Base-by-base conservation (phyloP, 2,329 filamentous ascomycete species). In the Botrytis tulipae region DNA sequence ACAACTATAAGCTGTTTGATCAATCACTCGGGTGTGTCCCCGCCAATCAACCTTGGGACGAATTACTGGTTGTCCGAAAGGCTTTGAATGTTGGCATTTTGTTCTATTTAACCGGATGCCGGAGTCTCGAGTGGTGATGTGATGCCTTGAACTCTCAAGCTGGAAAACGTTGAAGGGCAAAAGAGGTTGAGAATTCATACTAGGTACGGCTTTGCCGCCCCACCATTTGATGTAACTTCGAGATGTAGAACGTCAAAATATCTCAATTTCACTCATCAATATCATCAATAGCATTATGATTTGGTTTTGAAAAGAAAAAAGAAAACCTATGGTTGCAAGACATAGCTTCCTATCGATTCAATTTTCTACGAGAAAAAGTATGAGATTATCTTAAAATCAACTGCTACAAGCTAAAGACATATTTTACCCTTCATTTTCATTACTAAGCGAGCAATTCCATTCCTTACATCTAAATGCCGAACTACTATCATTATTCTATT, bases 271-370 rank as follows among this genome's bases (percentile, higher is more conserved):
- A 32, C 48, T 68, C 40, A 35, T 40, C 5, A 3, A 32, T 57
- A 22, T 22, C 10, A 29, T 42, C 35, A 29, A 29, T 25, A 18
- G 4, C 10, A n/a, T 18, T 14, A 7, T 9, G 4, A 1, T 22
- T 40, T 57, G 14, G 9, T 42, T 6, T 1, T 32, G 1, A 1
- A 22, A 0, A 14, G 14, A 6, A 12, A 3, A 37, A 9, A 0
- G 14, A 14, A 12, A 4, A 3, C 3, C 22, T 57, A 32, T 40
- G 1, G 3, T 22, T 42, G 1, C 16, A 32, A 16, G 29, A 32
- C 3, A 22, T n/a, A 25, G 42, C 42, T 44, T 44, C 42, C 16
- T 44, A 44, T 44, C 42, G 16, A 44, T 44, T 44, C 42, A 44
- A 7, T 2, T 44, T 18, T 20, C 16, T 44, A 18, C 42, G 16